A percentile compares a stretch with the other conserved stretches of the same genome.
Evolutionary conservation across 1,284 basidiomycete genomes (phyloP).

Genomic region (Trametes versicolor): DNA sequence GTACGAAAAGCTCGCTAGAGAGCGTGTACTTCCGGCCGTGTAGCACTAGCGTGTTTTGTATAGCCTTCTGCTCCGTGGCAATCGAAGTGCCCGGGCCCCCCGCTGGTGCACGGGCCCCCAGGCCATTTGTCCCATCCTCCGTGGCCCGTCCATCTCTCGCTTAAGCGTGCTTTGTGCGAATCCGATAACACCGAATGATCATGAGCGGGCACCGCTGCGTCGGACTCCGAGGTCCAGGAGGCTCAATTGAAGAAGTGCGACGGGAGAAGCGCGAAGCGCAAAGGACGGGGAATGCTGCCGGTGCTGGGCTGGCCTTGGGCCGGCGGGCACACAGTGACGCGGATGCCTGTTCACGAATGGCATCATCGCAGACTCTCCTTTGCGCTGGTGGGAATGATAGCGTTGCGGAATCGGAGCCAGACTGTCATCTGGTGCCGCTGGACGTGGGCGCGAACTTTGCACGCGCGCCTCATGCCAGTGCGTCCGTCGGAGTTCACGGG

Average conservation of each 20-base stretch:
- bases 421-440: neutral
- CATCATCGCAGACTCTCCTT: neutral
- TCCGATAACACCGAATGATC: neutral
- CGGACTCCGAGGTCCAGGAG: neutral
- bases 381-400: neutral
- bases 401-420: neutral
- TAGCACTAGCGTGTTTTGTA: slow-evolving; percentile 28
- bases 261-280: neutral
- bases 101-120: slow-evolving; percentile 7
- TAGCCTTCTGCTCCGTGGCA: slow-evolving; percentile 20
- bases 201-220: neutral
- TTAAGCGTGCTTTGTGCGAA: neutral
- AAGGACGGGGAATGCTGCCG: neutral
- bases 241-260: slow-evolving; percentile 1
- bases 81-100: slow-evolving; percentile 18
- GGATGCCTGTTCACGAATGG: slow-evolving; percentile 9
- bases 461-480: neutral
- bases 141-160: too few relatives aligned
- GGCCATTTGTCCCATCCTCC: slow-evolving; percentile 1
- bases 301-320: neutral
- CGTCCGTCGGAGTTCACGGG: slow-evolving; percentile 7
- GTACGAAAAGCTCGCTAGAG: slow-evolving; percentile 27
- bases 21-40: slow-evolving; percentile 23
- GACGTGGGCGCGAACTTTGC: neutral
- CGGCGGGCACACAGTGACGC: slow-evolving; percentile 5